Evolutionary conservation across 163 green algal species (phyloP), one percentile per base, ranked within the genome.

Genomic region (Scenedesmus sp.): DNA sequence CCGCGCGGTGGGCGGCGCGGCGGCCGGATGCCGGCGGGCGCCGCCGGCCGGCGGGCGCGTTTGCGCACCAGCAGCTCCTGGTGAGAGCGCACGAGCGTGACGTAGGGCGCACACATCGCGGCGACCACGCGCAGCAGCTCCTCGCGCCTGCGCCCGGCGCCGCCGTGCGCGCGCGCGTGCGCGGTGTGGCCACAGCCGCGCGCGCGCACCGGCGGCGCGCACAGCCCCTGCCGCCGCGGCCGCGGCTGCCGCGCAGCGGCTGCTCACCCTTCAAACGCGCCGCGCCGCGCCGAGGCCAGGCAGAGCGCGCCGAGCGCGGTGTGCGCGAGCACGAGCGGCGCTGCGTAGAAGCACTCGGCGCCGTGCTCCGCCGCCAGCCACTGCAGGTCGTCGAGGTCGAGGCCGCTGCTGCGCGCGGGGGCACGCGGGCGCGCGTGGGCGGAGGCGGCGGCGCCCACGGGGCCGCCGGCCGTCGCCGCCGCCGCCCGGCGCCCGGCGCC

Each of bases 31-130:
- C 9, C 4, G 20, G 54, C 54, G 22, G 4, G 0, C 65, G 60
- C 22, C 20, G 33, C 15, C 29, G 50, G 18, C 44, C 44, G 42
- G 4, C 44, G 60, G 22, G 47, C 28, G 62, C 28, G 28, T 63
- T 63, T 4, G 39, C 22, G 36, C 39, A 70, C 62, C 62, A 70
- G 36, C 15, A 70, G 36, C 36, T 56, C 36, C 62, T 70, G 36
- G 18, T 70, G 62, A 0, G 62, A 76, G 29, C 14, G 63, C 18
- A 76, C 50, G 33, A 76, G 34, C 3, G 33, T 34, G 4, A 76
- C 20, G 39, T 76, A 76, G 3, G 67, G 67, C 20, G 67, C 50
- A 26, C 67, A 65, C 67, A 76, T 50, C 22, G 67, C 67, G 10
- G 67, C 67, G 7, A 76, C 33, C n/a, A 76, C 67, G 29, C 54